Conservation (phyloP, 75 land plant genomes). For the Adiantum capillusveneris region DNA sequence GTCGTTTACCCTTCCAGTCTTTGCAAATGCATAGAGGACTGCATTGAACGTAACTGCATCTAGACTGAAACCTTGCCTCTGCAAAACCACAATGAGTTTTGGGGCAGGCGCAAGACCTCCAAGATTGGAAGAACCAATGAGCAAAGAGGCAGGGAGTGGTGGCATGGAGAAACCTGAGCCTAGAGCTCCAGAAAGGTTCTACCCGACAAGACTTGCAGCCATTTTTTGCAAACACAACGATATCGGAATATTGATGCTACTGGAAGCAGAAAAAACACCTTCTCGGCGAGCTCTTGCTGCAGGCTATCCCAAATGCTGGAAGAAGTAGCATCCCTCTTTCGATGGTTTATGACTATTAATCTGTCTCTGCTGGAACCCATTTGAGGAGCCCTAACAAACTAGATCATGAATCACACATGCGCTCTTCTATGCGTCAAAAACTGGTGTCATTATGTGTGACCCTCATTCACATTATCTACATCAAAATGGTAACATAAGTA, state of each 20-base stretch:
- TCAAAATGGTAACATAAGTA: too few species aligned
- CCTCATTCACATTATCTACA: too few species aligned
- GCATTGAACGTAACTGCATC: constrained; percentile 89
- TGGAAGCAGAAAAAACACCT: constrained; percentile 22
- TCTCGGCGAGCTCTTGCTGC: constrained; percentile 28
- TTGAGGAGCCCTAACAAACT: too few species aligned
- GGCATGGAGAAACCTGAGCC: constrained; percentile 17
- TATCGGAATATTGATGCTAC: constrained; percentile 12
- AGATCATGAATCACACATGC: too few species aligned
- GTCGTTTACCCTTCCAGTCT: constrained; percentile 46
- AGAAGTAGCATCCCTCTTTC: too few species aligned
- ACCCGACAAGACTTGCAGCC: constrained; percentile 17
- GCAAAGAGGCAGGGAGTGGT: constrained; percentile 11
- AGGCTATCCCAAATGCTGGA: constrained; percentile 18
- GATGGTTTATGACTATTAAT: too few species aligned
- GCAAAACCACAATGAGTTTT: too few species aligned
- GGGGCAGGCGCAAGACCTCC: constrained; percentile 10
- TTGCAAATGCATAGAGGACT: constrained; percentile 72
- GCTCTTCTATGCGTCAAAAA: too few species aligned
- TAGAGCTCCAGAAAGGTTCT: constrained; percentile 19
- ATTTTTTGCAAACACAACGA: constrained; percentile 30
- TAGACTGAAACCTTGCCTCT: constrained; percentile 48
- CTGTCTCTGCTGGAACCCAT: too few species aligned
- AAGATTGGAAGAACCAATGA: constrained; percentile 13
- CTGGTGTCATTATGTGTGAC: too few species aligned